Conservation (phyloP, 345 rosid species). For the Hypericum perforatum region DNA sequence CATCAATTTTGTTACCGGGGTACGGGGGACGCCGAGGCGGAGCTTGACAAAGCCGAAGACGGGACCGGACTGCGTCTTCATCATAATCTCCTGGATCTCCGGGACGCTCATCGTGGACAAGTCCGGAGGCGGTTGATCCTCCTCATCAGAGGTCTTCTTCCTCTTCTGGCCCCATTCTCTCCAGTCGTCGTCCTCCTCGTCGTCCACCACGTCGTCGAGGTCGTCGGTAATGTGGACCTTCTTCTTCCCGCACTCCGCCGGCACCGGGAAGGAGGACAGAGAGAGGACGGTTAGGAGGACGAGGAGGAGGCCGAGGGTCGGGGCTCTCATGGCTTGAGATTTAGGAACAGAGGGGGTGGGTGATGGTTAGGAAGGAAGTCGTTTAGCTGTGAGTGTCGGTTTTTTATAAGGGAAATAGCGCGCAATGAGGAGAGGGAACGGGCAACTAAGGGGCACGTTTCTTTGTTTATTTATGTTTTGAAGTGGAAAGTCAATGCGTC, state of each 20-base stretch:
- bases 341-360: too few species aligned
- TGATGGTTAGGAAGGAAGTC: too few species aligned
- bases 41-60: constrained; percentile 85
- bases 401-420: too few species aligned
- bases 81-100: constrained; percentile 57
- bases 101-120: constrained; percentile 41
- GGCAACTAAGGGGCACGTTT: too few species aligned
- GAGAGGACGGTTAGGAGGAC: constrained; percentile 8
- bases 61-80: constrained; percentile 52
- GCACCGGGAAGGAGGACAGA: constrained; percentile 2
- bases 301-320: neutral
- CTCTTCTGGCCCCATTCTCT: constrained; percentile 73
- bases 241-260: constrained; percentile 38
- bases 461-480: too few species aligned
- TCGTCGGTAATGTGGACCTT: constrained; percentile 74
- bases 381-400: too few species aligned
- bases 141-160: constrained; percentile 16
- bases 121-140: constrained; percentile 63
- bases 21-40: constrained; percentile 51
- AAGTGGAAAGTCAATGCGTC: too few species aligned
- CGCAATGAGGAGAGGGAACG: too few species aligned
- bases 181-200: constrained; percentile 92
- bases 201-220: constrained; percentile 75
- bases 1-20: constrained; percentile 28
- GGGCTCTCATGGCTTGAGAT: neutral